These are phyloP conservation scores for Dicorynia guianensis DNA, from an alignment of 306 rosid genomes.

Conservation along the genomic window DNA sequence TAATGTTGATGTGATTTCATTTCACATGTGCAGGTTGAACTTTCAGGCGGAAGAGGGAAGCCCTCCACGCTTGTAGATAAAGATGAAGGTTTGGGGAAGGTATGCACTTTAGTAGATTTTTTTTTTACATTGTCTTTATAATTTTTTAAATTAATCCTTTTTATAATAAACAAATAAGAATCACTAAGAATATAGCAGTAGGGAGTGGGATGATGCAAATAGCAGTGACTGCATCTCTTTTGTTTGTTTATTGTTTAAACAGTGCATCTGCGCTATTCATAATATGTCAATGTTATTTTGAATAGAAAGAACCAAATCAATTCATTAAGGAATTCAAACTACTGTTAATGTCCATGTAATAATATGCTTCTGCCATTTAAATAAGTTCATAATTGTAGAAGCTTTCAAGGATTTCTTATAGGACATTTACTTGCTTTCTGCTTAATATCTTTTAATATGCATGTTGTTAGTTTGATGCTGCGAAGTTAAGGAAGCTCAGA, in stretches of 20 bases:
- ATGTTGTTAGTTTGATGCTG: conserved; percentile 80
- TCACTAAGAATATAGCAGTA: too few species aligned
- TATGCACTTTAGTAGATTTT: too few species aligned
- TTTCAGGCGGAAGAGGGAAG: conserved; percentile 74
- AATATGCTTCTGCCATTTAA: conserved; percentile 23
- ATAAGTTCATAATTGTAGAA: conserved; percentile 27
- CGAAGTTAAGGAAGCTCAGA: conserved; percentile 75
- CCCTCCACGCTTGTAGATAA: conserved; percentile 64
- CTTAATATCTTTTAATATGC: conserved; percentile 26
- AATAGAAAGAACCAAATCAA: conserved; percentile 26
- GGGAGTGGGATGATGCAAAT: too few species aligned
- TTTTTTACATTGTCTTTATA: too few species aligned
- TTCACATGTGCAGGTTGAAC: conserved; percentile 68
- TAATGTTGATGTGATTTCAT: conserved; percentile 28
- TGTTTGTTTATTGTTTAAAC: conserved; percentile 1
- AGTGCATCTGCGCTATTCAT: conserved; percentile 16
- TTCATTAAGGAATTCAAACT: conserved; percentile 5
- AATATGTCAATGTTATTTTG: conserved; percentile 18
- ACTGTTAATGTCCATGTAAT: conserved; percentile 12
- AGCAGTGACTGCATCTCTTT: too few species aligned
- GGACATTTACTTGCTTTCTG: conserved; percentile 38
- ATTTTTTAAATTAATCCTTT: too few species aligned
- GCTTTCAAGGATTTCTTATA: conserved; percentile 27
- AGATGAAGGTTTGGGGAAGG: conserved; percentile 92
- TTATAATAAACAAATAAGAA: too few species aligned